phyloP scores from a whole-genome alignment of 352 stramenopile species.

The Phytophthora colocasiae region DNA sequence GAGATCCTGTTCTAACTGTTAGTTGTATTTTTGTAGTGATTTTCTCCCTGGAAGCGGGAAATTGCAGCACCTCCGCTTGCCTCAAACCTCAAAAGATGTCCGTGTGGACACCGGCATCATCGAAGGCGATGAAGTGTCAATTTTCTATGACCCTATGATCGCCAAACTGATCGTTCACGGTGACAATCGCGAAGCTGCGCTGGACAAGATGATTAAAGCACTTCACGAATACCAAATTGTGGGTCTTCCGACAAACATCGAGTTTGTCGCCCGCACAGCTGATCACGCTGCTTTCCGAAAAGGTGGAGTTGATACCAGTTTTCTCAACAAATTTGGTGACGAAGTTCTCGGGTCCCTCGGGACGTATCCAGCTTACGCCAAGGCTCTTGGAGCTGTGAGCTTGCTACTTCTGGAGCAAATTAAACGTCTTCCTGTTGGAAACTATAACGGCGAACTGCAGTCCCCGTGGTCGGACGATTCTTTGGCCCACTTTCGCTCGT shows the following conservation, averaged over 20 bases:
- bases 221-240: conserved; percentile 94
- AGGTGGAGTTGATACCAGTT: conserved; percentile 93
- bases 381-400: conserved; percentile 77
- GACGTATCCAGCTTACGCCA: conserved; percentile 62
- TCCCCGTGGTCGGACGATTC: conserved; percentile 67
- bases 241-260: conserved; percentile 94
- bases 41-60: conserved; percentile 93
- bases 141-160: conserved; percentile 96
- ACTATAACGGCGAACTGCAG: conserved; percentile 50
- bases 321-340: conserved; percentile 92
- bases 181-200: conserved; percentile 78
- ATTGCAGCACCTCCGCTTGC: conserved; percentile 85
- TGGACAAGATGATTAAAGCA: conserved; percentile 84
- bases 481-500: conserved; percentile 66
- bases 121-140: conserved; percentile 90
- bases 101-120: conserved; percentile 92
- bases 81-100: conserved; percentile 68
- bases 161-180: conserved; percentile 94
- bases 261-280: conserved; percentile 93
- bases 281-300: conserved; percentile 89
- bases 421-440: conserved; percentile 36
- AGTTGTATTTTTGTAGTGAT: conserved; percentile 49
- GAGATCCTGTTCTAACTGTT: conserved; percentile 12
- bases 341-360: conserved; percentile 76
- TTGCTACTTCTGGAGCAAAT: conserved; percentile 78